phyloP scores from a whole-genome alignment of 192 early-diverging fungal genomes.

The Neocallimastix lanati region DNA sequence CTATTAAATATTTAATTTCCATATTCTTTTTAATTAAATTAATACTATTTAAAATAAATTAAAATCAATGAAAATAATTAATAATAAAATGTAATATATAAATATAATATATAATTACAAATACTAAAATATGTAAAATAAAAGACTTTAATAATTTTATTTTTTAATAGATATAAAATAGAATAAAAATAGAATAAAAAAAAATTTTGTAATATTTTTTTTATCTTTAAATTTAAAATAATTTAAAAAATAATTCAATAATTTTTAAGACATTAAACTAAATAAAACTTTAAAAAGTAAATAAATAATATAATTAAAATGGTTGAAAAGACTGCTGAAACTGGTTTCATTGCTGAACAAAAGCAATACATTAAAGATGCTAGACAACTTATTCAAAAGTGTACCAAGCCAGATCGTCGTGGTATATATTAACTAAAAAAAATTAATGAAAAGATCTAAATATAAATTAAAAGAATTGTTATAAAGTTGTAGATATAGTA shows the following conservation, averaged over 20 bases:
- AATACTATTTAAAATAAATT: neutral
- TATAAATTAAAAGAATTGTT: too few relatives aligned
- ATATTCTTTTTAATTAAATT: neutral
- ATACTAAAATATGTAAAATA: too few relatives aligned
- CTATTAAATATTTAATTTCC: too few relatives aligned
- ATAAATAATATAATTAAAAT: neutral
- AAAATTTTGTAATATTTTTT: too few relatives aligned
- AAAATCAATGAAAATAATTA: neutral
- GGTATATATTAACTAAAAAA: conserved; percentile 38
- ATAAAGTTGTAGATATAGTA: too few relatives aligned
- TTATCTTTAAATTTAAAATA: too few relatives aligned
- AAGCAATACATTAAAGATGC: conserved; percentile 86
- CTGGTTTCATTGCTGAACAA: conserved; percentile 54
- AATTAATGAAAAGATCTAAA: too few relatives aligned
- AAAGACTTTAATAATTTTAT: too few relatives aligned
- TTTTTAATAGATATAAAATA: too few relatives aligned
- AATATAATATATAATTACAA: too few relatives aligned
- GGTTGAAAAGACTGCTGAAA: neutral
- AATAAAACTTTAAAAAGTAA: neutral
- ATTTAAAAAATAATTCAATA: neutral
- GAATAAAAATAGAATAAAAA: too few relatives aligned
- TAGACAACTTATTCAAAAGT: conserved; percentile 80
- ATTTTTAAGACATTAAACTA: neutral
- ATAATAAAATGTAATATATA: too few relatives aligned
- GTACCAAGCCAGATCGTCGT: conserved; percentile 89